phyloP scores from a whole-genome alignment of 371 early-diverging fungal species.

The Lichtheimia corymbifera region DNA sequence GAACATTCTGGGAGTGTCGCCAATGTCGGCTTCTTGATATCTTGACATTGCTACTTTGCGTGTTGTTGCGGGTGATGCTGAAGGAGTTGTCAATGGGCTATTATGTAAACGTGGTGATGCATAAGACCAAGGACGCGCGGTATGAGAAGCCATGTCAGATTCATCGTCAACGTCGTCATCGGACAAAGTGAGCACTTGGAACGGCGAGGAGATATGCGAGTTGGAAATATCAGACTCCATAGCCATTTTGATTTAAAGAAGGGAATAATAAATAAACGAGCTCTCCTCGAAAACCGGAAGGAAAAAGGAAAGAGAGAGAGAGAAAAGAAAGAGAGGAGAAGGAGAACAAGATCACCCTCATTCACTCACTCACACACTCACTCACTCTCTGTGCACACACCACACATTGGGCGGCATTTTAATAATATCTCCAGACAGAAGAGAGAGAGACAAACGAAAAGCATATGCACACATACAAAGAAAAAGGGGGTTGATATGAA shows the following conservation, averaged over 20 bases:
- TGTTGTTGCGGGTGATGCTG: constrained; percentile 4
- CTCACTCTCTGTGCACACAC: too few species aligned
- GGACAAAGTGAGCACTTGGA: constrained; percentile 5
- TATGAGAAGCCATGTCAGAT: background rate
- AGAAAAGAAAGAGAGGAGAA: background rate
- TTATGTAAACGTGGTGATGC: constrained; percentile 4
- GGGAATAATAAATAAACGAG: constrained; percentile 1
- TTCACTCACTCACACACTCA: too few species aligned
- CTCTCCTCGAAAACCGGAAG: background rate
- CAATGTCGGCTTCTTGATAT: constrained; percentile 40
- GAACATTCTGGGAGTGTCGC: constrained; percentile 31
- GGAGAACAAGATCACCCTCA: background rate
- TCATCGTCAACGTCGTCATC: constrained; percentile 5
- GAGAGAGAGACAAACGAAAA: too few species aligned
- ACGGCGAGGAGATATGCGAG: constrained; percentile 2
- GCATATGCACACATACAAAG: too few species aligned
- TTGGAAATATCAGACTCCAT: constrained; percentile 14
- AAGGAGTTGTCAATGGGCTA: constrained; percentile 10
- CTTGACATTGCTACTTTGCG: constrained; percentile 8
- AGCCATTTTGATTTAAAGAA: background rate
- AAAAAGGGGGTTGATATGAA: too few species aligned
- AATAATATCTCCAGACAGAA: too few species aligned
- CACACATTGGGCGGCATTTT: too few species aligned
- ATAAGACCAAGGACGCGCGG: constrained; percentile 17
- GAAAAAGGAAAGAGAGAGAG: background rate